Conservation (phyloP, 2,329 filamentous ascomycete genomes). For the Botryotinia globosa region DNA sequence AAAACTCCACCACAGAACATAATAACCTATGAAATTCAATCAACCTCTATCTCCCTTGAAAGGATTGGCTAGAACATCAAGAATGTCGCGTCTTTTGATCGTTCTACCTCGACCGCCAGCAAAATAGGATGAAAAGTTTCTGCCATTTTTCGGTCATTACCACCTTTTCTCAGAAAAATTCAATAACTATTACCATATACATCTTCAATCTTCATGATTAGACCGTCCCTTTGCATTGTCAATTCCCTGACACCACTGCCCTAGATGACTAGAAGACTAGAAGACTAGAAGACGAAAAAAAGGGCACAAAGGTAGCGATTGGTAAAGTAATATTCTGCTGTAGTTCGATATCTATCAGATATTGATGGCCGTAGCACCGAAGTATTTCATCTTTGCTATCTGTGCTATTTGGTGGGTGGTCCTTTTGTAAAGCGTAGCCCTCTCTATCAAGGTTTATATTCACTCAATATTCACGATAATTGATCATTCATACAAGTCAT, state of each 20-base stretch:
- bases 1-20: conserved; percentile 6
- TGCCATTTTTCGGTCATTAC: conserved; percentile 5
- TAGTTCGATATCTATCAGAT: neutral
- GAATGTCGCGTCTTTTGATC: neutral
- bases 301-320: neutral
- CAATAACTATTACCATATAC: conserved; percentile 18
- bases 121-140: conserved; percentile 9
- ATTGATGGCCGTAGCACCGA: neutral
- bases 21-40: conserved; percentile 2
- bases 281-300: neutral
- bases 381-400: neutral
- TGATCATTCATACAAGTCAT: neutral
- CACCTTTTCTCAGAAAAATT: conserved; percentile 4
- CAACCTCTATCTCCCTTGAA: neutral
- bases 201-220: conserved; percentile 13
- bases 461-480: neutral
- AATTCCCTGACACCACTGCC: conserved; percentile 9
- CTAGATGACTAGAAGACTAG: neutral
- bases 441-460: neutral
- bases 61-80: conserved; percentile 1
- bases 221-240: neutral
- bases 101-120: conserved; percentile 8
- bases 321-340: conserved; percentile 1
- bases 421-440: neutral
- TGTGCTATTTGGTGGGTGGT: neutral